Evolutionary conservation across 306 rosid genomes (phyloP).

Genomic region (Purshia tridentata): DNA sequence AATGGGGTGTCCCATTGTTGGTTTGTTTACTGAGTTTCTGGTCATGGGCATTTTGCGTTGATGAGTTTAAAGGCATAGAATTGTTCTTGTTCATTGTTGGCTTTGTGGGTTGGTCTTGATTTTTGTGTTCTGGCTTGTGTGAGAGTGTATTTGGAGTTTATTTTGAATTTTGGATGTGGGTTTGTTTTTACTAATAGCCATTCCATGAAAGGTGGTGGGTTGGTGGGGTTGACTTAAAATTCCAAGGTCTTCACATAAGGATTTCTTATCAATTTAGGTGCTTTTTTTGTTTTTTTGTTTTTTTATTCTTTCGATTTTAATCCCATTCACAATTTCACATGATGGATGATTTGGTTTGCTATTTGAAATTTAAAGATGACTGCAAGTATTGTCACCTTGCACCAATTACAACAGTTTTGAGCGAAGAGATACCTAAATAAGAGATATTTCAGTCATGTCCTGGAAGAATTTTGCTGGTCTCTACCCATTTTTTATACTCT

Average conservation of each 20-base stretch:
- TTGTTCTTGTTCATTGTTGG: conserved; percentile 18
- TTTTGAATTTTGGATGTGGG: conserved; percentile 44
- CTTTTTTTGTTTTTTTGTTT: conserved; percentile 16
- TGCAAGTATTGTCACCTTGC: conserved; percentile 25
- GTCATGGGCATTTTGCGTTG: conserved; percentile 56
- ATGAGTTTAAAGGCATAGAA: conserved; percentile 31
- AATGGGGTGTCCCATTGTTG: conserved; percentile 19
- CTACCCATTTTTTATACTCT: neutral
- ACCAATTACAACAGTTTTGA: conserved; percentile 21
- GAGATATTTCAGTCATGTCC: conserved; percentile 17
- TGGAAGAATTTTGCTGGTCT: conserved; percentile 28
- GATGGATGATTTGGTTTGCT: conserved; percentile 30
- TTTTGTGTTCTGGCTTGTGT: conserved; percentile 21
- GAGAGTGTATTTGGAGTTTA: conserved; percentile 27
- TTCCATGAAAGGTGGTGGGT: conserved; percentile 82
- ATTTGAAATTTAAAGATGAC: conserved; percentile 17
- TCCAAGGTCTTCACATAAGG: conserved; percentile 34
- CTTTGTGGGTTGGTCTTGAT: conserved; percentile 36
- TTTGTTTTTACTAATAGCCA: conserved; percentile 21
- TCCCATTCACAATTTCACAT: conserved; percentile 14
- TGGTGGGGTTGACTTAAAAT: conserved; percentile 72
- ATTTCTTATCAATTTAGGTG: conserved; percentile 7
- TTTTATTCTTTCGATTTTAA: conserved; percentile 24
- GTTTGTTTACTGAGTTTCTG: conserved; percentile 39
- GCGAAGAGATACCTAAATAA: conserved; percentile 12